Evolutionary conservation across 2,329 filamentous ascomycete genomes (phyloP).

Genomic region (Colletotrichum somersetense): DNA sequence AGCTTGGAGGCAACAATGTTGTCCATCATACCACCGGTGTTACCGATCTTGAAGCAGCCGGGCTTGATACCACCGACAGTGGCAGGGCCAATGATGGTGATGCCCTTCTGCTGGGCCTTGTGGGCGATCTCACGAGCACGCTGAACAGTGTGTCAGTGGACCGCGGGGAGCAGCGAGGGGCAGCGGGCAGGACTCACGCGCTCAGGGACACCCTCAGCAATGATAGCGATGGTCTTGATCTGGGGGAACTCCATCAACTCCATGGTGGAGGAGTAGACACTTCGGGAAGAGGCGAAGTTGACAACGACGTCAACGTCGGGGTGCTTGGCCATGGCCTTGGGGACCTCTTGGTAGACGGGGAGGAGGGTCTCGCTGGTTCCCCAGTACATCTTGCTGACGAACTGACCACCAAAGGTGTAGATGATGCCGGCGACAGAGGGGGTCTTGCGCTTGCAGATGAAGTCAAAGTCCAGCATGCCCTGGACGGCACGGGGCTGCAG

Average conservation of each 20-base stretch:
- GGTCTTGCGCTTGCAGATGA: slow-evolving; percentile 99
- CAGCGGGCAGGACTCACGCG: slow-evolving; percentile 72
- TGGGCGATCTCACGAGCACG: slow-evolving; percentile 98
- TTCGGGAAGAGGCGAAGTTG: slow-evolving; percentile 99
- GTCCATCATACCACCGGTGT: slow-evolving; percentile 99
- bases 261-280: slow-evolving; percentile 98
- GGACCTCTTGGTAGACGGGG: slow-evolving; percentile 95
- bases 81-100: slow-evolving; percentile 98
- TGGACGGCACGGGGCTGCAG: slow-evolving; percentile 95
- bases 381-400: slow-evolving; percentile 99
- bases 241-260: slow-evolving; percentile 98
- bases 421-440: slow-evolving; percentile 99
- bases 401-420: slow-evolving; percentile 99
- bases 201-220: slow-evolving; percentile 98
- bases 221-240: slow-evolving; percentile 99
- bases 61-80: slow-evolving; percentile 99
- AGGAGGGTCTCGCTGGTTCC: slow-evolving; percentile 98
- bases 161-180: background rate
- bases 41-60: slow-evolving; percentile 99
- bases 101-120: slow-evolving; percentile 96
- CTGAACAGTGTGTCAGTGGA: slow-evolving; percentile 57
- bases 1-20: slow-evolving; percentile 99
- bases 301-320: slow-evolving; percentile 96
- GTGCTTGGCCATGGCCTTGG: slow-evolving; percentile 96
- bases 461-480: slow-evolving; percentile 99